Evolutionary conservation across 2,329 filamentous ascomycete species (phyloP), one percentile per base, ranked within the genome.

Genomic region (Bertia moriformis): DNA sequence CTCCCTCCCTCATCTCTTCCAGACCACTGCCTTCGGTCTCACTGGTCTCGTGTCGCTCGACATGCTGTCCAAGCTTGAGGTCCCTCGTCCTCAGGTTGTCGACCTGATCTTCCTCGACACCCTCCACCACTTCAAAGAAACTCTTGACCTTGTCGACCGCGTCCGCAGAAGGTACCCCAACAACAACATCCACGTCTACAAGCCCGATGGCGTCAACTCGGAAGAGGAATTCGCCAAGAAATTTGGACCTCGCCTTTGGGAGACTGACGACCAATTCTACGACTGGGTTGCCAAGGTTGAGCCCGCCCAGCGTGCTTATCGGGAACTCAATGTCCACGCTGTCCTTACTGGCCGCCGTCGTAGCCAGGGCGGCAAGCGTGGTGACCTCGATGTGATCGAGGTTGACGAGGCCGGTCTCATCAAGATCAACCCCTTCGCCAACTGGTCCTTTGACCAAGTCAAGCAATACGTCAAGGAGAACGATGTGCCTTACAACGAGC

Each of bases 251-350:
- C 74, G 76, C 47, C 66, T 96, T 37, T 98, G 88, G 78, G 83
- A 94, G 56, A 73, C 67, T 20, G 81, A 91, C 46, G 73, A 87
- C 38, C 84, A 95, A 53, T 73, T 89, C 52, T 98, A 98, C 62
- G 91, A 98, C 69, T 96, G 85, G 71, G 70, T 91, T 45, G 91
- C 88, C 63, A 98, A 98, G 68, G 91, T 98, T 38, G 91, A 98
- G 67, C 91, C 91, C 14, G 85, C 88, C 40, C 80, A 94, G 62
- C 78, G 91, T 44, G 86, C 91, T 4, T 96, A 95, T 61, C 68
- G 78, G 14, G 82, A 93, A 46, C 73, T 96, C 42, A 75, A 83
- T 51, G 88, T 96, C 41, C 81, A 83, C 41, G 91, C 91, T 39
- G 84, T 96, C 39, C 69, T 98, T 46, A 98, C 91, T 36, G 91